phyloP scores from a whole-genome alignment of 441 rosid genomes.

The Syzygium malaccense region DNA sequence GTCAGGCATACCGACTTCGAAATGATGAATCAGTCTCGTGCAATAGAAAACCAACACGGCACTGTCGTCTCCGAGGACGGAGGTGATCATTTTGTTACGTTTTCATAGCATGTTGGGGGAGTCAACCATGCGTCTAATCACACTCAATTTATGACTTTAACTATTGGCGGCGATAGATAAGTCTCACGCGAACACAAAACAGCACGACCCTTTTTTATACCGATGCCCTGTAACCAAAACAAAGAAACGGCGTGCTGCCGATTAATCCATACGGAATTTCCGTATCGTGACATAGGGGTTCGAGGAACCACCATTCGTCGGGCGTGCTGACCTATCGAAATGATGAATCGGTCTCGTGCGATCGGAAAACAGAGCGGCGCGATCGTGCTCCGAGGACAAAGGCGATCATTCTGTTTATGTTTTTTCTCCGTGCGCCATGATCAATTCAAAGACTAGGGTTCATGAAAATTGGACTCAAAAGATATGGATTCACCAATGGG shows the following conservation, averaged over 20 bases:
- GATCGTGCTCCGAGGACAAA: not conserved
- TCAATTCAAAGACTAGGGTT: too few species aligned
- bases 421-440: not conserved
- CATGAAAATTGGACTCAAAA: not conserved
- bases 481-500: not conserved
- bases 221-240: not conserved
- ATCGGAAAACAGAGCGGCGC: not conserved
- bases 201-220: not conserved
- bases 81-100: not conserved
- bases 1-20: rapidly evolving
- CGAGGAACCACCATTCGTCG: not conserved
- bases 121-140: not conserved
- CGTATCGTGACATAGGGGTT: rapidly evolving
- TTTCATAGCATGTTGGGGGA: not conserved
- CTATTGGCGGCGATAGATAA: not conserved
- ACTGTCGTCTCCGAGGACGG: too few species aligned
- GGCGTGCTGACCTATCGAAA: rapidly evolving
- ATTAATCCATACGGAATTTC: too few species aligned
- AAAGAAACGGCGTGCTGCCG: not conserved
- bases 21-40: not conserved
- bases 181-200: not conserved
- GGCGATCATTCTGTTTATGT: not conserved
- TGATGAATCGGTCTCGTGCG: not conserved
- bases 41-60: rapidly evolving
- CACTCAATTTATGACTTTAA: not conserved